phyloP scores from a whole-genome alignment of 352 stramenopile species.

The Phytophthora pisi region DNA sequence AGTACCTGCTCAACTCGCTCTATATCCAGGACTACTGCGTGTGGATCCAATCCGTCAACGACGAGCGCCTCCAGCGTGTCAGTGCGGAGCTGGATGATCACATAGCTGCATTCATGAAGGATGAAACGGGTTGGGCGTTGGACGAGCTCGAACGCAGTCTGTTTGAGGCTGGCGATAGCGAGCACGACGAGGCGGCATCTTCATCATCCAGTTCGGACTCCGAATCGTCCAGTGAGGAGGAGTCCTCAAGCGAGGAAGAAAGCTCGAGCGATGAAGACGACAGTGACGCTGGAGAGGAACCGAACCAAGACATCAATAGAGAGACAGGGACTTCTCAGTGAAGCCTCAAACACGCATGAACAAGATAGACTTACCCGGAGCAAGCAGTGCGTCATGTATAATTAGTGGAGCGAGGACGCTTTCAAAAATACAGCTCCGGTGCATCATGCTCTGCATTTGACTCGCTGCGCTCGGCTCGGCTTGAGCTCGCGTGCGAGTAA shows the following conservation, averaged over 20 bases:
- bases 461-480: background rate
- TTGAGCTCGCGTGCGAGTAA: background rate
- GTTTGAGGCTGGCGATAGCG: conserved; percentile 37
- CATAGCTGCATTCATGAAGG: conserved; percentile 60
- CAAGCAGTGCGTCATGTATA: conserved; percentile 34
- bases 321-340: conserved; percentile 1
- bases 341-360: conserved; percentile 1
- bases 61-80: conserved; percentile 50
- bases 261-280: conserved; percentile 18
- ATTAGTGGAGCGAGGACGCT: conserved; percentile 32
- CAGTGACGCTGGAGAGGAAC: conserved; percentile 10
- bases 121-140: conserved; percentile 76
- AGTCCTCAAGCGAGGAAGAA: conserved; percentile 40
- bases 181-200: conserved; percentile 28
- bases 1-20: conserved; percentile 97
- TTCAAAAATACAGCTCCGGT: conserved; percentile 36
- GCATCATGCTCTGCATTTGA: conserved; percentile 19
- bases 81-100: conserved; percentile 40
- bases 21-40: conserved; percentile 95
- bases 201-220: conserved; percentile 32
- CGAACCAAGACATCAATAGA: background rate
- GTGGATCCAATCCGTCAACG: conserved; percentile 77
- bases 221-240: conserved; percentile 39
- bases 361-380: conserved; percentile 14
- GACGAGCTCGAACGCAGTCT: conserved; percentile 76